These are phyloP conservation scores for Ploettnerulaceae sp. DNA, from an alignment of 2,329 filamentous ascomycete genomes.

Conservation along the genomic window DNA sequence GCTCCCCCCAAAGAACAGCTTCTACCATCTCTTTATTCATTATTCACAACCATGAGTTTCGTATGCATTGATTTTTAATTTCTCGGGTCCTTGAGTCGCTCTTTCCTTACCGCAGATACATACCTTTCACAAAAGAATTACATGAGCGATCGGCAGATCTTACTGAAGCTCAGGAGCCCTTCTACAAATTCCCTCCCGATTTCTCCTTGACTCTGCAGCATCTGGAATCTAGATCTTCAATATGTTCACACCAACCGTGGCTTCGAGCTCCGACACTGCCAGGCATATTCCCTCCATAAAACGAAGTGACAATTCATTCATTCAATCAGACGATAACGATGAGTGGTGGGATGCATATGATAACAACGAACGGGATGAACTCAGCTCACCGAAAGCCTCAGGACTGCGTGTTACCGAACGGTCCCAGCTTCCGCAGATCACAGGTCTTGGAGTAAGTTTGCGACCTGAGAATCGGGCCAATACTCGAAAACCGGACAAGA, in stretches of 20 bases:
- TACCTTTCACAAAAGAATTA: background rate
- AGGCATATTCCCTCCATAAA: constrained; percentile 13
- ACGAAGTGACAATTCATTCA: constrained; percentile 24
- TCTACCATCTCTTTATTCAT: background rate
- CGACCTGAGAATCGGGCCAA: constrained; percentile 14
- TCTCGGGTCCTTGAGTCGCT: background rate
- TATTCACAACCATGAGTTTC: background rate
- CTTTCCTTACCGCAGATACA: constrained; percentile 6
- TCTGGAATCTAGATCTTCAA: background rate
- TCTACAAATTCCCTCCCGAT: background rate
- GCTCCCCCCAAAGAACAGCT: background rate
- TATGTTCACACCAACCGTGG: constrained; percentile 19
- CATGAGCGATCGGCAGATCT: background rate
- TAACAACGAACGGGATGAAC: background rate
- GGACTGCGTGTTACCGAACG: constrained; percentile 20
- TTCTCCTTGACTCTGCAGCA: background rate
- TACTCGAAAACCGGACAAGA: constrained; percentile 23
- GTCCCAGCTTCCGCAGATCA: constrained; percentile 21
- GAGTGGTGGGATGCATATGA: constrained; percentile 33
- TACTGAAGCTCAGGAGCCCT: background rate
- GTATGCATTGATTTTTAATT: background rate
- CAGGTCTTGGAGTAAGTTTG: constrained; percentile 11
- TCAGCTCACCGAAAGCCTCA: constrained; percentile 3
- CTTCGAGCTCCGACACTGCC: constrained; percentile 3
- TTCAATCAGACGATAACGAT: constrained; percentile 26